Evolutionary conservation across 495 filamentous ascomycete species (phyloP).

Genomic region (Tirmania nivea): DNA sequence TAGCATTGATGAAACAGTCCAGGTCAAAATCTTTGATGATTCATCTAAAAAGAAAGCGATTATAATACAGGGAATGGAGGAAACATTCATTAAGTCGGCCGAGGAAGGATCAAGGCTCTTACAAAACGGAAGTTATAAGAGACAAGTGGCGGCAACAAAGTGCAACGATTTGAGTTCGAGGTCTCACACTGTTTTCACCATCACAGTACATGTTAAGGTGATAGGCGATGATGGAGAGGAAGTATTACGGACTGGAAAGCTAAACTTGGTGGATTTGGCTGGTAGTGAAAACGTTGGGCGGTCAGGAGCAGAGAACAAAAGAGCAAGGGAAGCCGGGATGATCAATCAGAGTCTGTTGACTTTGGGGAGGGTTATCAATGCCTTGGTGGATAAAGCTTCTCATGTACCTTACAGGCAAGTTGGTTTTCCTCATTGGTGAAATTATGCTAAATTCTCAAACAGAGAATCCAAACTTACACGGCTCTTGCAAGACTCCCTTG

Average conservation of each 20-base stretch:
- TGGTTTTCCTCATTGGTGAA: background rate
- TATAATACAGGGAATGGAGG: constrained; percentile 92
- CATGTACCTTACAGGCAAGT: constrained; percentile 66
- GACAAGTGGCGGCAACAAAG: constrained; percentile 91
- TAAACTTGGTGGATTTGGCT: constrained; percentile 89
- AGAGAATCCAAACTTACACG: constrained; percentile 91
- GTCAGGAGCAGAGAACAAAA: constrained; percentile 92
- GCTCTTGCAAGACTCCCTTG: constrained; percentile 84
- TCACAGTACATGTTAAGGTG: constrained; percentile 70
- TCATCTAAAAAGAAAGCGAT: constrained; percentile 57
- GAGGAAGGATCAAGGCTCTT: constrained; percentile 67
- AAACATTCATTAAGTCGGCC: constrained; percentile 71
- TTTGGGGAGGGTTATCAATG: constrained; percentile 90
- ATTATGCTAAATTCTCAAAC: constrained; percentile 3
- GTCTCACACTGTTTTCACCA: constrained; percentile 90
- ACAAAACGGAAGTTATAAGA: constrained; percentile 73
- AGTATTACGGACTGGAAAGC: constrained; percentile 76
- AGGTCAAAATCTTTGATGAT: constrained; percentile 92
- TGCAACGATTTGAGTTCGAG: constrained; percentile 93
- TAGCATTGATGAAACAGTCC: constrained; percentile 52
- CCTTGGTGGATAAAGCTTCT: constrained; percentile 67
- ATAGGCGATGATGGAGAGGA: constrained; percentile 68
- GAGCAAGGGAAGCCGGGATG: constrained; percentile 79
- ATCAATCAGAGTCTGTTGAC: constrained; percentile 97
- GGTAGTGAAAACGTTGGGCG: constrained; percentile 95